A percentile compares a stretch with the other conserved stretches of the same genome.
These are phyloP conservation scores for Lyophyllum semitale DNA, from an alignment of 768 basidiomycete species.

Conservation along the genomic window DNA sequence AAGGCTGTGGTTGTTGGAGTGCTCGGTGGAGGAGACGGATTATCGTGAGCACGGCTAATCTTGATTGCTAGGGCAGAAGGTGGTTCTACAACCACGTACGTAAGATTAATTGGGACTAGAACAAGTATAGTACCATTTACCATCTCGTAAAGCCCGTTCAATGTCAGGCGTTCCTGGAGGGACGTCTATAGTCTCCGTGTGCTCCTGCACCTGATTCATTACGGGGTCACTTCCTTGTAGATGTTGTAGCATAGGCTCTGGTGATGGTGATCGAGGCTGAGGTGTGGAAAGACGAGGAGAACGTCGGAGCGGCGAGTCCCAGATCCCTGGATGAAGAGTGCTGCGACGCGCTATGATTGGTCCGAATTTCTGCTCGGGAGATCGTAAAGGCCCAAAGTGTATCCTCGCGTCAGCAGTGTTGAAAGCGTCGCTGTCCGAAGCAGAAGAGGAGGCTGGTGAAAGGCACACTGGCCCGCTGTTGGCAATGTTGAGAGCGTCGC, in stretches of 20 bases:
- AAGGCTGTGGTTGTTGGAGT: slow-evolving; percentile 4
- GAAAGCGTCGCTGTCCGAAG: slow-evolving; percentile 43
- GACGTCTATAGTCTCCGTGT: slow-evolving; percentile 30
- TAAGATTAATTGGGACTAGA: slow-evolving; percentile 8
- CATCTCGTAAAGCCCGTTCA: slow-evolving; percentile 41
- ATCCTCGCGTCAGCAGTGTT: slow-evolving; percentile 45
- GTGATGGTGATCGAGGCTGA: slow-evolving; percentile 26
- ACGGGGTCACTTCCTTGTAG: background rate
- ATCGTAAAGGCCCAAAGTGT: slow-evolving; percentile 52
- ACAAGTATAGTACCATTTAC: slow-evolving; percentile 33
- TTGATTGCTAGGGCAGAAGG: slow-evolving; percentile 65
- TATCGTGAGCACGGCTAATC: slow-evolving; percentile 70
- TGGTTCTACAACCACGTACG: slow-evolving; percentile 47
- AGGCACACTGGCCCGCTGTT: background rate
- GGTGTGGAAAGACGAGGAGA: slow-evolving; percentile 53
- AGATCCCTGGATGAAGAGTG: slow-evolving; percentile 21
- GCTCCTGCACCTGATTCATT: slow-evolving; percentile 26
- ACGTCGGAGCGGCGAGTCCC: slow-evolving; percentile 40
- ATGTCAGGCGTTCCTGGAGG: slow-evolving; percentile 50
- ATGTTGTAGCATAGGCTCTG: slow-evolving; percentile 4
- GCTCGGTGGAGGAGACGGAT: slow-evolving; percentile 65
- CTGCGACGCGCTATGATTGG: slow-evolving; percentile 31
- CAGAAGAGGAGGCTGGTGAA: slow-evolving; percentile 27
- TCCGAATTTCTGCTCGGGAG: slow-evolving; percentile 52
- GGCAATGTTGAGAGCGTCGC: background rate